These are phyloP conservation scores for Castanea mollissima DNA, from an alignment of 306 rosid species.

Conservation along the genomic window DNA sequence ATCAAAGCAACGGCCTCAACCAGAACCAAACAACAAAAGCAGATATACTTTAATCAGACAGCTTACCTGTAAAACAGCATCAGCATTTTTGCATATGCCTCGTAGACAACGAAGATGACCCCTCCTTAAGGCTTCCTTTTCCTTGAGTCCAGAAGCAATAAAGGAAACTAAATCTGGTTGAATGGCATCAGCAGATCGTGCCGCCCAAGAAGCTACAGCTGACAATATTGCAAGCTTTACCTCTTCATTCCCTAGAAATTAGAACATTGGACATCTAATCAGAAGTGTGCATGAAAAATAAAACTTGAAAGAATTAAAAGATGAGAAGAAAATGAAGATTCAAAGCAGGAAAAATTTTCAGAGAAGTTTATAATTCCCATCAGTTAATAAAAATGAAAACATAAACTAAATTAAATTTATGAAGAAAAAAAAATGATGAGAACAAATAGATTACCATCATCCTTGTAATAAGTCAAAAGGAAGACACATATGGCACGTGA, in stretches of 20 bases:
- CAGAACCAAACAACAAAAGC: constrained; percentile 25
- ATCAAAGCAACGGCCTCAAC: constrained; percentile 11
- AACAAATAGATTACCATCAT: constrained; percentile 54
- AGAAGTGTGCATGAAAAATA: neutral
- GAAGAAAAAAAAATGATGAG: neutral
- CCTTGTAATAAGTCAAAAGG: constrained; percentile 78
- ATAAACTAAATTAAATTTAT: neutral
- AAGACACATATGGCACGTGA: constrained; percentile 62
- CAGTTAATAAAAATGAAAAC: neutral
- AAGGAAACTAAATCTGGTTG: constrained; percentile 57
- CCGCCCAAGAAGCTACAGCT: constrained; percentile 80
- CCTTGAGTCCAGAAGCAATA: constrained; percentile 86
- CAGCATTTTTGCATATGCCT: constrained; percentile 59
- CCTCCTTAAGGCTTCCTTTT: constrained; percentile 88
- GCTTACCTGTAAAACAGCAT: constrained; percentile 62
- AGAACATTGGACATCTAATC: constrained; percentile 16
- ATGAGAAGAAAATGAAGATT: neutral
- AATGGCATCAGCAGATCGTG: constrained; percentile 61
- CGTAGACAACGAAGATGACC: constrained; percentile 73
- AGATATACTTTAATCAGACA: constrained; percentile 20
- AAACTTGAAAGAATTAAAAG: neutral
- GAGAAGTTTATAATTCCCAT: neutral
- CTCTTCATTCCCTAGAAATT: constrained; percentile 86
- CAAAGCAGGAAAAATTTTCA: neutral
- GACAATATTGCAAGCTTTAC: constrained; percentile 73